These are phyloP conservation scores for Pterocarpus macrocarpus DNA, from an alignment of 306 rosid genomes.

Conservation along the genomic window DNA sequence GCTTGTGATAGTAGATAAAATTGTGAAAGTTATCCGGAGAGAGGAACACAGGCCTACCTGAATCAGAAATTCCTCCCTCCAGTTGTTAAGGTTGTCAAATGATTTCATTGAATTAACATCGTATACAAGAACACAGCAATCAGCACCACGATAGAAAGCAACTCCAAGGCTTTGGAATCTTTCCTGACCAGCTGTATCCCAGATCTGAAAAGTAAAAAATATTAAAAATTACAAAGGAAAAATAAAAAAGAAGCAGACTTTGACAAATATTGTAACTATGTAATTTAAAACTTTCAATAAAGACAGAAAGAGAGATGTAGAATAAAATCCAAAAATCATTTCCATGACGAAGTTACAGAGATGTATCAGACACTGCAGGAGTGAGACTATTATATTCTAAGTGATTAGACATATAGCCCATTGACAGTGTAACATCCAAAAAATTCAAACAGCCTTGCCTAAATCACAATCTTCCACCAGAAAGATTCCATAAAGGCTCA, in stretches of 20 bases:
- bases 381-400: background rate
- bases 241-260: background rate
- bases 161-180: constrained; percentile 99
- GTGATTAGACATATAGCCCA: background rate
- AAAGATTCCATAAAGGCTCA: constrained; percentile 22
- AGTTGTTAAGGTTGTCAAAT: constrained; percentile 95
- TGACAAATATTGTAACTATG: background rate
- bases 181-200: constrained; percentile 99
- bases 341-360: constrained; percentile 23
- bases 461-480: background rate
- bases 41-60: constrained; percentile 66
- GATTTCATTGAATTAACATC: constrained; percentile 98
- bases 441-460: background rate
- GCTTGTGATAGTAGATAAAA: constrained; percentile 17
- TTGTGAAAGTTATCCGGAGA: constrained; percentile 14
- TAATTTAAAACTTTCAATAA: constrained; percentile 12
- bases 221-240: background rate
- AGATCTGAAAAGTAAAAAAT: constrained; percentile 64
- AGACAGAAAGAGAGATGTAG: constrained; percentile 20
- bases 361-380: constrained; percentile 15
- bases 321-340: background rate
- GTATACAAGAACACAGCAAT: constrained; percentile 98
- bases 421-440: background rate
- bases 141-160: constrained; percentile 99
- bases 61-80: constrained; percentile 98